Base-by-base conservation (phyloP, 768 basidiomycete genomes). In the Lactarius evosmus region DNA sequence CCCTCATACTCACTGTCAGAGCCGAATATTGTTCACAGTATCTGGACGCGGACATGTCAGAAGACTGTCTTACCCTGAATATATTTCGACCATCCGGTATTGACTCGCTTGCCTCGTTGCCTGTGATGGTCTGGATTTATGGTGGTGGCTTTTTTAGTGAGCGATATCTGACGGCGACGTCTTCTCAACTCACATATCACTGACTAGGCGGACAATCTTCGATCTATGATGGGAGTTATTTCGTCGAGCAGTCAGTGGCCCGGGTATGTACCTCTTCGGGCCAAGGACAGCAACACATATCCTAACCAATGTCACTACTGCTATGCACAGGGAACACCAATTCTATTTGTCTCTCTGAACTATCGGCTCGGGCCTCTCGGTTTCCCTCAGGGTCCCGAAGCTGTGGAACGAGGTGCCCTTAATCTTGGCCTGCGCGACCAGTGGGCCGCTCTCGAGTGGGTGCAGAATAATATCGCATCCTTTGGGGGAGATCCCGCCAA, bases 311-410 rank as follows among this genome's bases (percentile, higher is more conserved):
- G 19, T 3, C 5, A 36, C 40, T 8, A 32, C 25, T 54, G 32
- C 41, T 9, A 34, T 33, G 49, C 17, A 30, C 44, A 67, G 66
- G 66, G 58, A 36, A 67, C 66, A 2, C 66, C 66, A n/a, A 70
- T 83, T 44, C 72, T 85, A 52, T 80, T 77, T 67, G 83, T 81
- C 34, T 78, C 75, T 41, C 66, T 82, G 66, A 81, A 83, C 68
- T 84, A 85, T 67, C 75, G 84, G 40, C 67, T 84, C 17, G 79
- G 78, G 7, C 76, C 79, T 4, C 75, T 83, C 16, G 84, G 83
- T 0, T 84, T 79, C 59, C 76, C 80, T 5, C 75, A 76, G 62
- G 79, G 79, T 6, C 60, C 70, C 9, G 77, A 79, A 74, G 82
- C 82, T 19, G 72, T 70, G 6, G 64, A 71, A 16, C 72, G 73